Evolutionary conservation across 257 asterid species (phyloP), one percentile per base, ranked within the genome.

Genomic region (Phtheirospermum japonicum): DNA sequence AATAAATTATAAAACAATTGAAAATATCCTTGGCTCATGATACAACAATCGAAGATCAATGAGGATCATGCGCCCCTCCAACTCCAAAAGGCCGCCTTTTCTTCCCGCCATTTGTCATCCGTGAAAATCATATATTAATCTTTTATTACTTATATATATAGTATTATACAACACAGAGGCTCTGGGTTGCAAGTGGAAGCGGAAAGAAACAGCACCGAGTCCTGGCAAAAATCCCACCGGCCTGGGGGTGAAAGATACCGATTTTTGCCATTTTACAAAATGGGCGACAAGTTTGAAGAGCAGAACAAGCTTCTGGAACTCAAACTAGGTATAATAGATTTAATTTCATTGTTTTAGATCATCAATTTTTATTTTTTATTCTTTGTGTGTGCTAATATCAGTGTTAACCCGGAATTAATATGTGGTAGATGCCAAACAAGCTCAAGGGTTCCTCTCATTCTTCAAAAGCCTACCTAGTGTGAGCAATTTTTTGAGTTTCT

Each of bases 371-470:
- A 23, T 70, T 39, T 28, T 54, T 3, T 18, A 14, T n/a, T n/a
- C n/a, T n/a, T n/a, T 9, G 36, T 55, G 65, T 6, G 48, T 57
- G 17, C 13, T 66, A 18, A 55, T 49, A 30, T 54, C 58, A 8
- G 37, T 57, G 32, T 56, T 37, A 53, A 58, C 68, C 61, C 26
- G 56, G 45, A 34, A 11, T 69, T 68, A 57, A 39, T 70, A 16
- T 51, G n/a, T 61, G 16, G 45, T 2, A 93, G 99, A 93, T 79
- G 94, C 96, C 66, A 93, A 78, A 66, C 99, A 93, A 83, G 94
- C 97, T 73, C 97, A 93, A 78, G 96, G 97, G 80, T 89, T 93
- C 72, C 85, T 93, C 57, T 80, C 95, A 30, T 89, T 86, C 82
- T 89, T 86, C 92, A 89, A 82, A 80, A 82, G 68, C 64, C 85